Percentiles rank a stretch among this genome's conserved stretches.
These are phyloP conservation scores for Clitopilus hobsonii DNA, from an alignment of 768 basidiomycete species.

Conservation along the genomic window DNA sequence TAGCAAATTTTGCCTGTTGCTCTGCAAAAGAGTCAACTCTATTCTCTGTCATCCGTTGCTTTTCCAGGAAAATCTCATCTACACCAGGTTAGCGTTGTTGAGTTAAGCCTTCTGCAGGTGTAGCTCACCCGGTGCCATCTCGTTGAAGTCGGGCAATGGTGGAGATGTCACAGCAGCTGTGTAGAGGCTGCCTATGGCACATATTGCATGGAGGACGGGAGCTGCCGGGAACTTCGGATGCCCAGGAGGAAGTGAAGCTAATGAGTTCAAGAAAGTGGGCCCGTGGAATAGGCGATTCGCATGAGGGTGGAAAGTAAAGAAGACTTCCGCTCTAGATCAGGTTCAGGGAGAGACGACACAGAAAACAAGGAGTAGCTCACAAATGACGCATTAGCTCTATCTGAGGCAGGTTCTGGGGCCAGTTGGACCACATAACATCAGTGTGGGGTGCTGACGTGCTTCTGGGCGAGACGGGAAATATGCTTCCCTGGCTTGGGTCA, in stretches of 20 bases:
- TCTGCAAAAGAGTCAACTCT: slow-evolving; percentile 62
- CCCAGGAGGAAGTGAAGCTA: slow-evolving; percentile 55
- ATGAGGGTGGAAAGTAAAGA: slow-evolving; percentile 76
- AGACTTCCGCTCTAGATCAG: slow-evolving; percentile 59
- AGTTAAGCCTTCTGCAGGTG: neutral
- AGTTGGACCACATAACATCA: slow-evolving; percentile 47
- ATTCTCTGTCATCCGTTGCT: slow-evolving; percentile 37
- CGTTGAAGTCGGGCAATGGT: slow-evolving; percentile 44
- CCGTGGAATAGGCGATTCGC: slow-evolving; percentile 67
- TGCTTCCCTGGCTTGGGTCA: neutral
- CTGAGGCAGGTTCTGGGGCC: slow-evolving; percentile 62
- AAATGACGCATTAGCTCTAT: slow-evolving; percentile 61
- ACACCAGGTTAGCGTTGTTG: neutral
- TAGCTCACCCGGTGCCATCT: slow-evolving; percentile 40
- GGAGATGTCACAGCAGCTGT: slow-evolving; percentile 62
- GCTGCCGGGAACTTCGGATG: slow-evolving; percentile 71
- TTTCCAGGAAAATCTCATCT: slow-evolving; percentile 55
- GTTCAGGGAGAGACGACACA: neutral
- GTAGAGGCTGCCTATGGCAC: slow-evolving; percentile 73
- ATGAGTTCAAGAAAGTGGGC: slow-evolving; percentile 55
- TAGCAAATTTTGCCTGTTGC: slow-evolving; percentile 53
- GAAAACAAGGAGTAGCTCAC: slow-evolving; percentile 30
- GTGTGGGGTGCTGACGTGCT: neutral
- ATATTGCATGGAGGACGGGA: slow-evolving; percentile 80
- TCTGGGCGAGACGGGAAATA: neutral